Base-by-base conservation (phyloP, 768 basidiomycete species). In the Russula foetens region DNA sequence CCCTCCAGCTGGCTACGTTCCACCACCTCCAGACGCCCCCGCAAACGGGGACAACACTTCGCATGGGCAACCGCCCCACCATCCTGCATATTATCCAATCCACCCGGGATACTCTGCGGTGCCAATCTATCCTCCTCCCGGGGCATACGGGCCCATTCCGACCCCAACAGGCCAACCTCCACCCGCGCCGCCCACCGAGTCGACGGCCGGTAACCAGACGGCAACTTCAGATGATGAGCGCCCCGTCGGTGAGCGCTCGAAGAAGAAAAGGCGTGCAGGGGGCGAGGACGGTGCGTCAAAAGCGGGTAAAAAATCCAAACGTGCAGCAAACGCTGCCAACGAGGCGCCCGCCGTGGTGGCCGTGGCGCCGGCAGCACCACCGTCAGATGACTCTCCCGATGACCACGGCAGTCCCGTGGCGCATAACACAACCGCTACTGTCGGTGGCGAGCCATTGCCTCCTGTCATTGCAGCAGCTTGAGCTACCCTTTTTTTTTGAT, bases 1-100 rank as follows among this genome's bases (percentile, higher is more conserved):
- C 1, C 73, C 74, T n/a, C 76, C 74, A 0, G 71, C 72, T 35
- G 75, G 75, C 2, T 78, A 77, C 64, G 67, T 75, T 24, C 71
- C 73, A 0, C 70, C 74, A 6, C 68, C 73, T 0, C 74, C 74
- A 29, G 77, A 79, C 19, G 75, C 56, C 26, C 53, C 62, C 21
- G 38, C 54, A 4, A 67, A 60, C 35, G 64, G 64, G n/a, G 75
- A 77, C 5, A 71, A 72, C 7, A 52, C 67, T 3, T 54, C 71
- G 6, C 75, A 71, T 19, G 72, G 59, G 69, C 59, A 63, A 66
- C 6, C 69, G 69, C 35, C 69, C 60, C 12, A 69, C 71, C 72
- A 75, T 26, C 76, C 75, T 7, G 70, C 75, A 1, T 73, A 75
- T 29, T 77, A 76, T 64, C 69, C 73, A 23, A 60, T 71, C 11